Evolutionary conservation across 2,329 filamentous ascomycete genomes (phyloP).

Genomic region (Chaetomiaceae sp.): DNA sequence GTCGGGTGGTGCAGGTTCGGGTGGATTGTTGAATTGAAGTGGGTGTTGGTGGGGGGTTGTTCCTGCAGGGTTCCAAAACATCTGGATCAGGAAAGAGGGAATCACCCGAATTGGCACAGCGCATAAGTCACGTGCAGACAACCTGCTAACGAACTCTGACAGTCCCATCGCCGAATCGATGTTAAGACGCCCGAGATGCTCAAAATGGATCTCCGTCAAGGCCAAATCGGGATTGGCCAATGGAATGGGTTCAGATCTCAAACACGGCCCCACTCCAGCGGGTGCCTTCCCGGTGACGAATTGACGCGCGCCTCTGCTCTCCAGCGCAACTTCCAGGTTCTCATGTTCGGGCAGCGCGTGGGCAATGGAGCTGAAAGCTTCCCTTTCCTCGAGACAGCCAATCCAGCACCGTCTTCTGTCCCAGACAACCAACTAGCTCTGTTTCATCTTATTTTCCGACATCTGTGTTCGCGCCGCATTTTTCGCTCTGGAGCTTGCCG

Average conservation of each 20-base stretch:
- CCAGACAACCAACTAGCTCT: conserved; percentile 5
- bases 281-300: background rate
- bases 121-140: no score
- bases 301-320: conserved; percentile 25
- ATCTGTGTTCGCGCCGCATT: conserved; percentile 6
- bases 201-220: no score
- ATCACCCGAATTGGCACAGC: no score
- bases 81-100: no score
- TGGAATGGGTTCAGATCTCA: background rate
- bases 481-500: conserved; percentile 3
- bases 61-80: no score
- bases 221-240: conserved; percentile 13
- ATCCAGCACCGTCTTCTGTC: conserved; percentile 14
- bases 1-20: no score
- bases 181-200: no score
- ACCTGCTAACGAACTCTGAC: no score
- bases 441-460: conserved; percentile 22
- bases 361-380: background rate
- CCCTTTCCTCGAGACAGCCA: conserved; percentile 12
- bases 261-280: conserved; percentile 1
- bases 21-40: no score
- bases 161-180: no score
- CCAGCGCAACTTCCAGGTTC: background rate
- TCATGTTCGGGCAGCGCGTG: no score
- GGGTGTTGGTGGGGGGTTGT: no score